Percentiles rank a stretch among this genome's conserved stretches.
Conservation (phyloP, 208 protist species). For the Wallacemonas sp. region DNA sequence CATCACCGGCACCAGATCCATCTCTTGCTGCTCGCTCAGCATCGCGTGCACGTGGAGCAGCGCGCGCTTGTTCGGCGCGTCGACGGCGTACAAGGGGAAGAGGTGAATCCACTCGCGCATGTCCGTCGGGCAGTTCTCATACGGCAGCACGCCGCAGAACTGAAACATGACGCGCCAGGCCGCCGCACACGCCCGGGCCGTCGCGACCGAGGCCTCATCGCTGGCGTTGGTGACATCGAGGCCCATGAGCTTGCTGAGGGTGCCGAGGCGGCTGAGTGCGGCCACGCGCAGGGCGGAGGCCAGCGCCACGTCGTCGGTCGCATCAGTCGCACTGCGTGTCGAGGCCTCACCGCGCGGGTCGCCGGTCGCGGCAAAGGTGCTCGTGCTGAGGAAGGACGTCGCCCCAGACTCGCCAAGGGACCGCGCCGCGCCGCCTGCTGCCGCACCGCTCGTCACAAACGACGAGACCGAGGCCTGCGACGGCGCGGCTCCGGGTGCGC, state of each 20-base stretch:
- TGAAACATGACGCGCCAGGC: slow-evolving; percentile 54
- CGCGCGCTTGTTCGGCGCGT: slow-evolving; percentile 35
- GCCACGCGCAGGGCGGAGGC: slow-evolving; percentile 38
- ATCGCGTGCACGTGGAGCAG: slow-evolving; percentile 49
- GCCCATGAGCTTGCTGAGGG: slow-evolving; percentile 31
- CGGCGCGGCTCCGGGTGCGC: not conserved
- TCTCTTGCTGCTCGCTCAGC: slow-evolving; percentile 7
- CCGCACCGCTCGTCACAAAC: too few species aligned
- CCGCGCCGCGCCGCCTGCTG: too few species aligned
- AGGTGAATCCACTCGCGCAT: slow-evolving; percentile 56
- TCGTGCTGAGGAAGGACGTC: not conserved
- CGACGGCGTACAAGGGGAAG: slow-evolving; percentile 57
- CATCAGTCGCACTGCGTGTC: slow-evolving; percentile 11
- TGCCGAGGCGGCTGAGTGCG: slow-evolving; percentile 27
- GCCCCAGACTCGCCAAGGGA: too few species aligned
- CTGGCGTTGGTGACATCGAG: slow-evolving; percentile 8
- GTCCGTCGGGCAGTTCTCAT: slow-evolving; percentile 33
- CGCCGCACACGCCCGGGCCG: slow-evolving; percentile 22
- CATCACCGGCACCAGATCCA: slow-evolving; percentile 31
- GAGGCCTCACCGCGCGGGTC: not conserved
- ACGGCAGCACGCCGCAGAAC: slow-evolving; percentile 49
- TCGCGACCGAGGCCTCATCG: not conserved
- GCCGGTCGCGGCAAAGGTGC: slow-evolving; percentile 14
- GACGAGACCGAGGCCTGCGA: not conserved
- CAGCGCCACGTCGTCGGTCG: slow-evolving; percentile 53